Percentiles rank a stretch among this genome's conserved stretches.
phyloP scores from a whole-genome alignment of 2,329 filamentous ascomycete genomes.

The Stenocarpella maydis region DNA sequence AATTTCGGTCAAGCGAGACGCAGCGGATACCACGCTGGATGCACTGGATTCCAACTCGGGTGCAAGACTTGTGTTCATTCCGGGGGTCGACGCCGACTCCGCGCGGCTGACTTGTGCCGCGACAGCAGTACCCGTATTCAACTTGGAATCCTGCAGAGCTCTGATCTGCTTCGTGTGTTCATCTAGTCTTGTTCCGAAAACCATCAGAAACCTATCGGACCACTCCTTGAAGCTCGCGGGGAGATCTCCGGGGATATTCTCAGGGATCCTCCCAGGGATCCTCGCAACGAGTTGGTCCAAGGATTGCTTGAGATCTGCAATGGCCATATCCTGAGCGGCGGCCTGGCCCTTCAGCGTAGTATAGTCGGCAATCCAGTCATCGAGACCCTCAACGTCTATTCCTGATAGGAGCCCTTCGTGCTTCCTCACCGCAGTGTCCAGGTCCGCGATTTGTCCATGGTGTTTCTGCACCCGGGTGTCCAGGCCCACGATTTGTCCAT shows the following conservation, averaged over 20 bases:
- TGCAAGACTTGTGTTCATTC: background rate
- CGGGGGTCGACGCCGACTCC: background rate
- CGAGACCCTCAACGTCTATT: slow-evolving; percentile 21
- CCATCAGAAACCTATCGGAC: slow-evolving; percentile 4
- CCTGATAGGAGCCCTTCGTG: slow-evolving; percentile 6
- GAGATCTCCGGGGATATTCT: slow-evolving; percentile 5
- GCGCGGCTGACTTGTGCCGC: background rate
- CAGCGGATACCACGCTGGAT: background rate
- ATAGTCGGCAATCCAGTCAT: slow-evolving; percentile 12
- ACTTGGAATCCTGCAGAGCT: background rate
- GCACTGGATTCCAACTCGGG: background rate
- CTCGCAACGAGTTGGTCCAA: background rate
- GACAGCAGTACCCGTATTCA: background rate
- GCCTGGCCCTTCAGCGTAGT: slow-evolving; percentile 5
- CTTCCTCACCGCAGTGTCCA: slow-evolving; percentile 8
- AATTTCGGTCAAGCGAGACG: background rate
- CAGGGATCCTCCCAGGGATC: background rate
- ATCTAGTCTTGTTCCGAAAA: background rate
- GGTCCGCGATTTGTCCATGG: background rate
- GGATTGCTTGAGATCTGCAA: slow-evolving; percentile 10
- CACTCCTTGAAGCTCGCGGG: slow-evolving; percentile 10
- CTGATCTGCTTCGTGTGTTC: background rate
- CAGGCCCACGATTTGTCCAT: background rate
- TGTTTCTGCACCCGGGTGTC: slow-evolving; percentile 6
- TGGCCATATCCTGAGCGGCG: background rate